phyloP scores from a whole-genome alignment of 148 eudicot genomes.

The Silene latifolia region DNA sequence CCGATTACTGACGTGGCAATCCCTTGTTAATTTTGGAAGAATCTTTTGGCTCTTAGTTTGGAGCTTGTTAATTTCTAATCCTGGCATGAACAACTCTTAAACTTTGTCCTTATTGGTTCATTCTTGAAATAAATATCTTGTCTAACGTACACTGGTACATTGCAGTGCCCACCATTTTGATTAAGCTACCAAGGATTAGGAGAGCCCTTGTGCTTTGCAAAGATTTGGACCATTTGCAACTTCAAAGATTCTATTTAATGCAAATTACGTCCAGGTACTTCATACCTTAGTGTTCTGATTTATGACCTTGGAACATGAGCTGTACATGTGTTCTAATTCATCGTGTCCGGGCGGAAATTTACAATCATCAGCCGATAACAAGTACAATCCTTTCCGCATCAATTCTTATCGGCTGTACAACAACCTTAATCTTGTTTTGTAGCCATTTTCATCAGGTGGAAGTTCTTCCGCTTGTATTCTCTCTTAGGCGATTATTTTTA shows the following conservation, averaged over 20 bases:
- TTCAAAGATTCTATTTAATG: slow-evolving; percentile 69
- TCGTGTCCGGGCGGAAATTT: slow-evolving; percentile 23
- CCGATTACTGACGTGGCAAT: no score
- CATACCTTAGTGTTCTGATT: background rate
- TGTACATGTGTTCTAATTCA: slow-evolving; percentile 2
- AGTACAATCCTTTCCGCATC: slow-evolving; percentile 61
- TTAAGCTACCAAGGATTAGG: slow-evolving; percentile 89
- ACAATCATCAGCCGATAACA: slow-evolving; percentile 36
- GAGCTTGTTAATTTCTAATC: slow-evolving; percentile 6
- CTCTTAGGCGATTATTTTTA: background rate
- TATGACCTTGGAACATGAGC: background rate
- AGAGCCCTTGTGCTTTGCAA: slow-evolving; percentile 91
- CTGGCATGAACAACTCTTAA: background rate
- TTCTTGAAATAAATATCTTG: background rate
- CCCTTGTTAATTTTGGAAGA: background rate
- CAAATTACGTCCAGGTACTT: slow-evolving; percentile 55
- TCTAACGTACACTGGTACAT: slow-evolving; percentile 3
- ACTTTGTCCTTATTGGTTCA: background rate
- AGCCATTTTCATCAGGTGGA: slow-evolving; percentile 98
- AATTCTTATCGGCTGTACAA: slow-evolving; percentile 79
- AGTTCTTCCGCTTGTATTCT: slow-evolving; percentile 8
- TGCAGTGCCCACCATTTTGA: slow-evolving; percentile 92
- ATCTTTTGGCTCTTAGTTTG: background rate
- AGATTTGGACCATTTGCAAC: slow-evolving; percentile 90
- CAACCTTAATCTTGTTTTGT: slow-evolving; percentile 82